Conservation (phyloP, 225 moss, liverwort and hornwort genomes). For the Takakia lepidozioides region DNA sequence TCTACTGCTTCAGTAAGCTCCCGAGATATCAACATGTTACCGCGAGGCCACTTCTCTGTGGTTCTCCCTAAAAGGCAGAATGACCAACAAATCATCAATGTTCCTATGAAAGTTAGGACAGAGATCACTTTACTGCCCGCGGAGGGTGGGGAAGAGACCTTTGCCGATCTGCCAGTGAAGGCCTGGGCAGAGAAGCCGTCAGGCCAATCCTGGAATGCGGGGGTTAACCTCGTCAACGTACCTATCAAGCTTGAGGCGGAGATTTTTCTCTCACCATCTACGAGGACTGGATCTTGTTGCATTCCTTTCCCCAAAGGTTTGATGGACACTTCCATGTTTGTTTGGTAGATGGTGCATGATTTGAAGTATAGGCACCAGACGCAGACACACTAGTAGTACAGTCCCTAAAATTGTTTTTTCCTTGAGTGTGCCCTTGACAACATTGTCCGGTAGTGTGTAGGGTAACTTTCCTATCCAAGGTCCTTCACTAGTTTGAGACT, state of each 20-base stretch:
- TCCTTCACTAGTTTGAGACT: too few relatives aligned
- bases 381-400: too few relatives aligned
- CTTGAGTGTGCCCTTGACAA: too few relatives aligned
- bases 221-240: not conserved
- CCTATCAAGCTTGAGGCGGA: slow-evolving; percentile 3
- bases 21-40: too few relatives aligned
- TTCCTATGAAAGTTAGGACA: not conserved
- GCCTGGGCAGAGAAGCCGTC: not conserved
- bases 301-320: slow-evolving; percentile 2
- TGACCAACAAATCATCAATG: slow-evolving; percentile 2
- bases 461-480: too few relatives aligned
- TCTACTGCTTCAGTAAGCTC: too few relatives aligned
- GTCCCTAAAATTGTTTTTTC: too few relatives aligned
- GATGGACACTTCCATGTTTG: not conserved
- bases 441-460: too few relatives aligned
- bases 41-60: slow-evolving; percentile 4
- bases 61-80: not conserved
- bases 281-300: not conserved
- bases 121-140: slow-evolving; percentile 1
- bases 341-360: too few relatives aligned
- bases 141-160: too few relatives aligned
- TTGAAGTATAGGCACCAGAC: too few relatives aligned
- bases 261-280: slow-evolving; percentile 7
- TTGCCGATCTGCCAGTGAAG: not conserved
- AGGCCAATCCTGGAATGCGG: not conserved